Base-by-base conservation (phyloP, 2,329 filamentous ascomycete species). In the Venturia nashicola region DNA sequence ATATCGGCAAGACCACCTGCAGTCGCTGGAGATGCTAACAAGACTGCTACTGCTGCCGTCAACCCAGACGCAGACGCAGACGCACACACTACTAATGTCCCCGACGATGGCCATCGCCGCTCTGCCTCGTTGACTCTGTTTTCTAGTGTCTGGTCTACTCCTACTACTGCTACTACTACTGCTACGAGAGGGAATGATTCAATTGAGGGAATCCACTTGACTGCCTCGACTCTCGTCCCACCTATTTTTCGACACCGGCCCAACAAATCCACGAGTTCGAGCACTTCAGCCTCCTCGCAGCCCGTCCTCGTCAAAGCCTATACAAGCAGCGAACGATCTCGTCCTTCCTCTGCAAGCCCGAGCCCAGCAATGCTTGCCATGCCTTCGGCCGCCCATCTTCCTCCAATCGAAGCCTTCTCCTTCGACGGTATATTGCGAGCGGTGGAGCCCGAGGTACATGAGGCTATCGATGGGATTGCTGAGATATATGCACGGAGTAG, bases 401-500 rank as follows among this genome's bases (percentile, higher is more conserved):
- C 82, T 9, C 74, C 79, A 3, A 73, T 78, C 20, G 75, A 81
- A 27, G 80, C 81, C 63, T 84, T 83, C 69, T 80, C 79, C 61
- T 83, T 84, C 67, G 80, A 79, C 39, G 77, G 78, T 36, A 83
- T 84, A 65, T 73, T 84, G 16, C 76, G 77, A 32, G 80, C 82
- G 36, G 81, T 84, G 64, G 81, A 85, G 64, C 79, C 82, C 14
- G 83, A 86, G 67, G 83, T 86, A 59, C 76, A 80, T 66, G 74
- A 74, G 16, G 83, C 83, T 11, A 77, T 86, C 62, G 81, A 86
- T 69, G 81, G 82, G 18, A 86, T 86, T 67, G 83, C 83, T 32
- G 82, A 85, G 68, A 85, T 86, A 65, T 84, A 82, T 67, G 83
- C 84, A 3, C 77, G 82, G 65, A 86, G 82, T 71, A 80, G 80